These are phyloP conservation scores for Lentinula edodes DNA, from an alignment of 768 basidiomycete species.

Conservation along the genomic window DNA sequence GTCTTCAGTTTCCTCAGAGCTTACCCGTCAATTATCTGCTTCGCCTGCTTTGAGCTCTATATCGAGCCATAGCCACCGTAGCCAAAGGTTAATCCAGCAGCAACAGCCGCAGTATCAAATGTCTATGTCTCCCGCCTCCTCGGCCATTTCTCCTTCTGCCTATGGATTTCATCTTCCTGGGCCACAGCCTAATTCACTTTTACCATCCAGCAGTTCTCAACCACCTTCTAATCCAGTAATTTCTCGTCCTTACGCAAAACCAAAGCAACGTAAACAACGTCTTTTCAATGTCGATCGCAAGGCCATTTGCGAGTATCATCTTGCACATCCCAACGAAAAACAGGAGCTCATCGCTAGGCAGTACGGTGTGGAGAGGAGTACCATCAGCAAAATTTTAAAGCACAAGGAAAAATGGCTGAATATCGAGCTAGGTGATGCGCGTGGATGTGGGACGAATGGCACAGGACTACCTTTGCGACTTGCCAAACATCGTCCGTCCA, in stretches of 20 bases:
- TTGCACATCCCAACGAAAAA: conserved; percentile 42
- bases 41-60: conserved; percentile 3
- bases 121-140: not conserved
- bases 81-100: not conserved
- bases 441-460: conserved; percentile 15
- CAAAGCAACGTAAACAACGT: conserved; percentile 31
- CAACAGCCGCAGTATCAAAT: not conserved
- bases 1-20: not conserved
- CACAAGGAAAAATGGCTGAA: conserved; percentile 60
- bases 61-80: not conserved
- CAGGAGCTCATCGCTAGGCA: conserved; percentile 52
- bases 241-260: not conserved
- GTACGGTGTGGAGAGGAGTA: conserved; percentile 49
- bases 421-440: conserved; percentile 50
- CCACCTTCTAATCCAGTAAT: not conserved
- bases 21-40: not conserved
- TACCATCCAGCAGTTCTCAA: not conserved
- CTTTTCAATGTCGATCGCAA: conserved; percentile 51
- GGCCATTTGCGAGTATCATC: conserved; percentile 48
- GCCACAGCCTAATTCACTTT: not conserved
- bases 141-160: not conserved
- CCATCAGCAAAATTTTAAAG: conserved; percentile 63
- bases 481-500: conserved; percentile 73
- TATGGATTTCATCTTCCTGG: not conserved
- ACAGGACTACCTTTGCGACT: conserved; percentile 24